phyloP scores from a whole-genome alignment of 2,329 filamentous ascomycete genomes.

The Trichoderma afroharzianum region DNA sequence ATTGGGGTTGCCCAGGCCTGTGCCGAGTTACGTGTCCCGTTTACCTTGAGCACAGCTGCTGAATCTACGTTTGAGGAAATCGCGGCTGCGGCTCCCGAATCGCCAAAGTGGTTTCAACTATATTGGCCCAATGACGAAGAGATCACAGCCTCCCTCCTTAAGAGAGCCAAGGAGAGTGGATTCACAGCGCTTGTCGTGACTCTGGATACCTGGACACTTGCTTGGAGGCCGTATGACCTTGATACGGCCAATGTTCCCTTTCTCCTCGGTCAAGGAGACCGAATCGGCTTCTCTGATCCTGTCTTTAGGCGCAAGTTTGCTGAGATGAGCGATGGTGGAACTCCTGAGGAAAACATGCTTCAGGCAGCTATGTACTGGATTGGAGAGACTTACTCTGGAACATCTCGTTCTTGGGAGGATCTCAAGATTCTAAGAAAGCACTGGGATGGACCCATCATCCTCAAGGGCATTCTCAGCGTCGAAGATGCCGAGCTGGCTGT shows the following conservation, averaged over 20 bases:
- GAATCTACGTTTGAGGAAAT: slow-evolving; percentile 64
- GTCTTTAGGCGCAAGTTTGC: slow-evolving; percentile 47
- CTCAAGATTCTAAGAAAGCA: slow-evolving; percentile 54
- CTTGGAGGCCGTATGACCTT: slow-evolving; percentile 66
- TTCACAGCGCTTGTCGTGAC: slow-evolving; percentile 68
- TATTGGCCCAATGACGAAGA: slow-evolving; percentile 69
- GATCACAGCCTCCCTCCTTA: slow-evolving; percentile 60
- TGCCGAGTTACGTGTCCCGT: slow-evolving; percentile 58
- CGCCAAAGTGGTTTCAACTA: slow-evolving; percentile 67
- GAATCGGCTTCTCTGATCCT: slow-evolving; percentile 63
- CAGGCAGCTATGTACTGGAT: slow-evolving; percentile 53
- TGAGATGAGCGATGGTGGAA: slow-evolving; percentile 39
- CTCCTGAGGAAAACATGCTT: slow-evolving; percentile 45
- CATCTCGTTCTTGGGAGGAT: slow-evolving; percentile 56
- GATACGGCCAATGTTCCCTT: slow-evolving; percentile 62
- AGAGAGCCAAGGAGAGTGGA: slow-evolving; percentile 57
- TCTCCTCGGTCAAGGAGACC: slow-evolving; percentile 53
- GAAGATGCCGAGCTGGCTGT: slow-evolving; percentile 39
- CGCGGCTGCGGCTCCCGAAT: slow-evolving; percentile 53
- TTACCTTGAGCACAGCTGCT: slow-evolving; percentile 64
- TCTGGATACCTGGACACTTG: slow-evolving; percentile 65
- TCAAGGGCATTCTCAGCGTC: slow-evolving; percentile 40
- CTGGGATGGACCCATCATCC: slow-evolving; percentile 53
- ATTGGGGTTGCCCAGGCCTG: slow-evolving; percentile 61
- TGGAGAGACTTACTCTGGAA: slow-evolving; percentile 45